Conservation (phyloP, 495 filamentous ascomycete species). For the Xylaria sp. region DNA sequence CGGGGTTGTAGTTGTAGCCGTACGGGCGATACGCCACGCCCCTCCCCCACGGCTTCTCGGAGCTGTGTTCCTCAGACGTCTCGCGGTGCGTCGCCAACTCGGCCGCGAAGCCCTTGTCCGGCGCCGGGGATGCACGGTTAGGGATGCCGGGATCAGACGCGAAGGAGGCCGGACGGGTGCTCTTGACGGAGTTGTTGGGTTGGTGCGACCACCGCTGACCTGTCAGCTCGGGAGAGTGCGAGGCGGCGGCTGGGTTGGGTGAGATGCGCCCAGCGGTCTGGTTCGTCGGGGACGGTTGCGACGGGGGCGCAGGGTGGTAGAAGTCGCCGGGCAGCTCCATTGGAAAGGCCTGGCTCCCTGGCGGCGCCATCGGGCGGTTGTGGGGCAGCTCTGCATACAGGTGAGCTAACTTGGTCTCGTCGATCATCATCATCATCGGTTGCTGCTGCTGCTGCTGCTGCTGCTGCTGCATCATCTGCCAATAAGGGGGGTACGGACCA, state of each 20-base stretch:
- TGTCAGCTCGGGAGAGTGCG: slow-evolving; percentile 37
- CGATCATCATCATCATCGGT: too few species aligned
- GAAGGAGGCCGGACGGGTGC: slow-evolving; percentile 45
- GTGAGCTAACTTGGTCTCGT: slow-evolving; percentile 35
- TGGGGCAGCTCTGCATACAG: slow-evolving; percentile 33
- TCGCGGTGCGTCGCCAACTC: slow-evolving; percentile 48
- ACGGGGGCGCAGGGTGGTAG: slow-evolving; percentile 41
- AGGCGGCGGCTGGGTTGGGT: slow-evolving; percentile 43
- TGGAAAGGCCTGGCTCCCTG: slow-evolving; percentile 35
- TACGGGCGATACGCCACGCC: slow-evolving; percentile 29
- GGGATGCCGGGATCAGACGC: slow-evolving; percentile 38
- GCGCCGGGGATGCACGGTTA: slow-evolving; percentile 42
- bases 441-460: too few species aligned
- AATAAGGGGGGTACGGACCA: slow-evolving; percentile 33
- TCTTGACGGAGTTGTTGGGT: slow-evolving; percentile 38
- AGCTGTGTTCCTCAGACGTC: slow-evolving; percentile 49
- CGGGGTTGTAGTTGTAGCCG: slow-evolving; percentile 51
- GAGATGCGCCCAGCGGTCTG: slow-evolving; percentile 29
- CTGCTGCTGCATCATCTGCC: slow-evolving; percentile 33
- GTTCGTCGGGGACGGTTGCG: slow-evolving; percentile 33
- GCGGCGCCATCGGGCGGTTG: slow-evolving; percentile 13
- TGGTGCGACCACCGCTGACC: slow-evolving; percentile 42
- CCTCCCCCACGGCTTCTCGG: slow-evolving; percentile 29
- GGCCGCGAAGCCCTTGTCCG: slow-evolving; percentile 46
- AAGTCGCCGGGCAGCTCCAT: slow-evolving; percentile 58